Evolutionary conservation across 257 asterid genomes (phyloP).

Genomic region (Nicotiana attenuata): DNA sequence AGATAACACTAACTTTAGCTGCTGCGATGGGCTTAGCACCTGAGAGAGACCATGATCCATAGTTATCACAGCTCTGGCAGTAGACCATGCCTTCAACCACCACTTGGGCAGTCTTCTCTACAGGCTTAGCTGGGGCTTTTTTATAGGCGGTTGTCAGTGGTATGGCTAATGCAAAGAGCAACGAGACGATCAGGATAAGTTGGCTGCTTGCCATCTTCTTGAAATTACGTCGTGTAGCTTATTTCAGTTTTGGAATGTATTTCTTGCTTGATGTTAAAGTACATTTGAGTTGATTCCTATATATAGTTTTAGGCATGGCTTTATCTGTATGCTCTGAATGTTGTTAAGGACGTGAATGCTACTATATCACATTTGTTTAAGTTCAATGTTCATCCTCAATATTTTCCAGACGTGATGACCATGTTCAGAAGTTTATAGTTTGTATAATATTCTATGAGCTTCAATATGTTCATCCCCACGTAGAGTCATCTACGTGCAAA

Average conservation of each 20-base stretch:
- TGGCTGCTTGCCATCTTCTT: conserved; percentile 54
- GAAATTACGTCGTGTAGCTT: not conserved
- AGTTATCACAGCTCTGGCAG: conserved; percentile 64
- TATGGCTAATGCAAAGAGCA: conserved; percentile 38
- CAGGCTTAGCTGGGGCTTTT: conserved; percentile 23
- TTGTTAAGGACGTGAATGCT: conserved; percentile 46
- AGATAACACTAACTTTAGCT: conserved; percentile 64
- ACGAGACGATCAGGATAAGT: conserved; percentile 25
- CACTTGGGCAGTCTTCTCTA: conserved; percentile 36
- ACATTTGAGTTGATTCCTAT: conserved; percentile 14
- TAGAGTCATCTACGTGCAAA: not conserved
- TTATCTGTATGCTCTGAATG: conserved; percentile 9
- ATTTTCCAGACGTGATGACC: conserved; percentile 44
- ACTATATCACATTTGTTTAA: conserved; percentile 19
- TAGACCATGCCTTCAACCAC: conserved; percentile 76
- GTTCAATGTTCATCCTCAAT: conserved; percentile 11
- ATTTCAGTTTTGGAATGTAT: not conserved
- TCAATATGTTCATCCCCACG: not conserved
- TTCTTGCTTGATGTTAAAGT: conserved; percentile 2
- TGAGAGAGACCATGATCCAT: conserved; percentile 57
- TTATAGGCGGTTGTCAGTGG: conserved; percentile 21
- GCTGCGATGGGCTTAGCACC: conserved; percentile 49
- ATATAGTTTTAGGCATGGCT: conserved; percentile 24
- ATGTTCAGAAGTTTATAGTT: conserved; percentile 3
- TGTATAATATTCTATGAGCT: not conserved